These are phyloP conservation scores for Cryptosporidium viatorum DNA, from an alignment of 169 alveolate species.

Conservation along the genomic window DNA sequence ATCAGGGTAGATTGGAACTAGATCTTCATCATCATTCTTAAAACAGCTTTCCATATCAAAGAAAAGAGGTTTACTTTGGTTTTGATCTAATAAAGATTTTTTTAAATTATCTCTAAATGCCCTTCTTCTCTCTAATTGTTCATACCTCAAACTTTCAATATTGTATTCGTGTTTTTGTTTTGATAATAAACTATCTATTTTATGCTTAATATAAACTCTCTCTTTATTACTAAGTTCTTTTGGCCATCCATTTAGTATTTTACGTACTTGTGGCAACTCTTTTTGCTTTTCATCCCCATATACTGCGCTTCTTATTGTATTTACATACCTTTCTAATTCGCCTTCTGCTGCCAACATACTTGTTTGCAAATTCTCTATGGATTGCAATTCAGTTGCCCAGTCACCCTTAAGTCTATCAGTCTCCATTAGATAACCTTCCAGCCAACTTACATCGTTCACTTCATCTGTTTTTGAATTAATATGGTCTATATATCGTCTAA, in stretches of 20 bases:
- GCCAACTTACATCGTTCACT: background rate
- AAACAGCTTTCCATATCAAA: conserved; percentile 33
- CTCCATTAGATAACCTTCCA: conserved; percentile 52
- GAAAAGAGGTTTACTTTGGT: background rate
- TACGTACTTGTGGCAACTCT: conserved; percentile 14
- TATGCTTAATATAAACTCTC: conserved; percentile 37
- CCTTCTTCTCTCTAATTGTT: conserved; percentile 45
- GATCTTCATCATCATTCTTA: conserved; percentile 38
- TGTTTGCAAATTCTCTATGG: conserved; percentile 13
- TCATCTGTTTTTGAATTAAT: background rate
- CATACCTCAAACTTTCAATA: conserved; percentile 44
- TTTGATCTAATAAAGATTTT: background rate
- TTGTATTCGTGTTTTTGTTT: conserved; percentile 13
- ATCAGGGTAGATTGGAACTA: conserved; percentile 44
- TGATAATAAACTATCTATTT: conserved; percentile 26
- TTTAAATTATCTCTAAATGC: conserved; percentile 1
- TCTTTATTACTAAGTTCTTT: conserved; percentile 54
- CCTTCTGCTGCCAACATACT: conserved; percentile 37
- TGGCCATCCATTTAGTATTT: conserved; percentile 45
- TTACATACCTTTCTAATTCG: conserved; percentile 42
- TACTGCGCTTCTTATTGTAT: conserved; percentile 12
- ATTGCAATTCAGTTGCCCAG: conserved; percentile 53
- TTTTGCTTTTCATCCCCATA: conserved; percentile 38
- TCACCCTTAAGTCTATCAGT: conserved; percentile 46
- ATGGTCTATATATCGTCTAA: conserved; percentile 18